Percentiles rank a stretch among this genome's conserved stretches.
Conservation (phyloP, 371 early-diverging fungal genomes). For the Blyttiomyces sp. region DNA sequence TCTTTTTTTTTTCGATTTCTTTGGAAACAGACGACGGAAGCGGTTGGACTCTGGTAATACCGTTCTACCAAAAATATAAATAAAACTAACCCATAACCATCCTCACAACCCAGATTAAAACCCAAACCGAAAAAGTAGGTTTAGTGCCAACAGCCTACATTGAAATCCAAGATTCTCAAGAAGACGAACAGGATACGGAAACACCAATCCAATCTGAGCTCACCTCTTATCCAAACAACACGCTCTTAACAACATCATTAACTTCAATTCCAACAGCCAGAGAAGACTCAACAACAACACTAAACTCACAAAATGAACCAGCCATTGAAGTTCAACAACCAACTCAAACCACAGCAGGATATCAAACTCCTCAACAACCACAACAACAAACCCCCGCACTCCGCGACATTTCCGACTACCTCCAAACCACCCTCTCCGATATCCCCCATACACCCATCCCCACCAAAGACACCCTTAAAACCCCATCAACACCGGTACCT, state of each 20-base stretch:
- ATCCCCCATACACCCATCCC: background rate
- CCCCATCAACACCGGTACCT: too few relatives aligned
- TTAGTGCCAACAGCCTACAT: constrained; percentile 42
- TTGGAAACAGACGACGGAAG: constrained; percentile 40
- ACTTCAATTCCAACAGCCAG: too few relatives aligned
- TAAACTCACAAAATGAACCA: too few relatives aligned
- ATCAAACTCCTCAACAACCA: background rate
- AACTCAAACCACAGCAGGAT: background rate
- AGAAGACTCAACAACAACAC: too few relatives aligned
- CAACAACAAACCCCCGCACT: background rate
- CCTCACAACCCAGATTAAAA: background rate
- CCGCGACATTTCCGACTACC: background rate
- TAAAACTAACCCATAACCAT: background rate
- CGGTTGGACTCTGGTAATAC: constrained; percentile 36
- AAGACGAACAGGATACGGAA: background rate
- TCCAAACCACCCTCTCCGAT: background rate
- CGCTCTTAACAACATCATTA: too few relatives aligned
- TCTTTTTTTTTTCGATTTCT: background rate
- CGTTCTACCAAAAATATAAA: background rate
- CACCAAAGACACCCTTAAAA: background rate
- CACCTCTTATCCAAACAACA: too few relatives aligned
- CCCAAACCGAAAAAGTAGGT: constrained; percentile 20
- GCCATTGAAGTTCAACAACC: too few relatives aligned
- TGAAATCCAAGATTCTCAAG: background rate
- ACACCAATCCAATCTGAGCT: too few relatives aligned